These are phyloP conservation scores for Colletotrichum kahawae DNA, from an alignment of 2,329 filamentous ascomycete species.

Conservation along the genomic window DNA sequence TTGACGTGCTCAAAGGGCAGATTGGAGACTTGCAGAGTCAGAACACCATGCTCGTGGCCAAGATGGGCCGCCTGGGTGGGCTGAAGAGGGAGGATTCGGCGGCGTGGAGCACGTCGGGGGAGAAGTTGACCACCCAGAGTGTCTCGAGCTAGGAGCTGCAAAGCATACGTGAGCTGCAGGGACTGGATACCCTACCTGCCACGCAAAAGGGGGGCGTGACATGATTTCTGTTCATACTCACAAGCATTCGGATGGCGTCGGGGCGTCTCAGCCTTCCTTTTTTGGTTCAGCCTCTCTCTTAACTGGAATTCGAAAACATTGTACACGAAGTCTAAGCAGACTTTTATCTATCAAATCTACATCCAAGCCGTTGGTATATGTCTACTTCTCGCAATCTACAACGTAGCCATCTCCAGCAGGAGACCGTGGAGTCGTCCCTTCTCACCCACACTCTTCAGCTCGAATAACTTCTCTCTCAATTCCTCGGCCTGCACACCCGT, in stretches of 20 bases:
- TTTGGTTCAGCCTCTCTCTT: neutral
- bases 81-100: slow-evolving; percentile 39
- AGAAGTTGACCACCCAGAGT: slow-evolving; percentile 33
- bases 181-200: neutral
- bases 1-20: slow-evolving; percentile 58
- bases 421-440: slow-evolving; percentile 19
- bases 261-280: slow-evolving; percentile 4
- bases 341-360: neutral
- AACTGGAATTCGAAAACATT: neutral
- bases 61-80: slow-evolving; percentile 43
- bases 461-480: neutral
- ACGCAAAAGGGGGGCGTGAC: neutral
- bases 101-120: slow-evolving; percentile 25
- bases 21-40: slow-evolving; percentile 64
- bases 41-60: slow-evolving; percentile 63
- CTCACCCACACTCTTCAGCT: slow-evolving; percentile 5
- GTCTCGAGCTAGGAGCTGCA: slow-evolving; percentile 71
- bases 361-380: neutral
- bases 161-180: neutral
- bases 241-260: slow-evolving; percentile 9
- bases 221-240: neutral
- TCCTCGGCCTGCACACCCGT: neutral
- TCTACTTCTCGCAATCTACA: neutral
- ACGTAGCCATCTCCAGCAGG: slow-evolving; percentile 14
- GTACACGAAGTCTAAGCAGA: neutral